Percentiles rank a stretch among this genome's conserved stretches.
phyloP scores from a whole-genome alignment of 805 yeast species.

The Saturnispora gosingensis region DNA sequence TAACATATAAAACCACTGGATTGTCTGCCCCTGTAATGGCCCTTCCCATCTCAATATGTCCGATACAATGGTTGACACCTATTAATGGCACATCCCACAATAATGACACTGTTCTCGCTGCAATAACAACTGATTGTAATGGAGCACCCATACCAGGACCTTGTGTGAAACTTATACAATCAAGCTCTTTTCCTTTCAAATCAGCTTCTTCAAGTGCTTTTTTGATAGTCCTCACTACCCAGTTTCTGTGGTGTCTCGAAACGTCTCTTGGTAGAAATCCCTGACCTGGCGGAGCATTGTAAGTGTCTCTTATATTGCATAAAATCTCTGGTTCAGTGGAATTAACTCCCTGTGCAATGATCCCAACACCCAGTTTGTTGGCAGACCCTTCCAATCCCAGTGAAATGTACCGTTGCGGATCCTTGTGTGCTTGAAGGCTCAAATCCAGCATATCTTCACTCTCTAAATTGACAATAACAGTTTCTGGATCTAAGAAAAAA shows the following conservation, averaged over 20 bases:
- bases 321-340: constrained; percentile 39
- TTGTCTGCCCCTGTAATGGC: constrained; percentile 97
- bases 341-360: constrained; percentile 67
- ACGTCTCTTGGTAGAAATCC: constrained; percentile 96
- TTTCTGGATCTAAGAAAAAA: not conserved
- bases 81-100: constrained; percentile 79
- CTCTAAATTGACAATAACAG: not conserved
- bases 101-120: constrained; percentile 77
- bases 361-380: constrained; percentile 90
- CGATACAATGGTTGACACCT: constrained; percentile 96
- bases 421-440: not conserved
- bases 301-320: constrained; percentile 91
- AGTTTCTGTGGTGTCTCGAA: constrained; percentile 91
- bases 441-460: not conserved
- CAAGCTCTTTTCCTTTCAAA: constrained; percentile 41
- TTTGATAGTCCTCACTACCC: constrained; percentile 77
- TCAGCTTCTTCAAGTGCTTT: constrained; percentile 55
- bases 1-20: constrained; percentile 93
- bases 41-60: constrained; percentile 98
- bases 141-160: constrained; percentile 99
- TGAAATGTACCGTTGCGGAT: constrained; percentile 47
- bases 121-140: constrained; percentile 81
- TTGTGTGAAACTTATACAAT: constrained; percentile 86
- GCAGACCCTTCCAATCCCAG: constrained; percentile 97
- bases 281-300: constrained; percentile 95